Evolutionary conservation across 176 grass and related monocot genomes (phyloP), one percentile per base, ranked within the genome.

Genomic region (Thinopyrum elongatum): DNA sequence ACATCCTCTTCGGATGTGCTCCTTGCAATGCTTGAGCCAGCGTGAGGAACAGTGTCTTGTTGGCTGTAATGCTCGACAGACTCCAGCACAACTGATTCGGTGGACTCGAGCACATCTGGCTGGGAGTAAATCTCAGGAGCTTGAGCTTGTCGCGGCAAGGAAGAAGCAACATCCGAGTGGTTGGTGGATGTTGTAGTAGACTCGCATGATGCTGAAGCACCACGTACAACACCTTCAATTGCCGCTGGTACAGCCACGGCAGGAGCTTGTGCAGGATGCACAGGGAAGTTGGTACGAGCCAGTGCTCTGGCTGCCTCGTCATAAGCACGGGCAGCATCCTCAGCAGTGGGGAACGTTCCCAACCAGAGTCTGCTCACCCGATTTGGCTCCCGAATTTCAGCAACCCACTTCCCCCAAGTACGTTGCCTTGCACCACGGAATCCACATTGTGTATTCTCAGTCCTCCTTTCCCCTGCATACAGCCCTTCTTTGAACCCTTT

Each of bases 381-480:
- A 28, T 95, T 91, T 2, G 97, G 97, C 70, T 99, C 97, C 21
- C 92, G 82, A 33, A 99, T 99, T 85, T 96, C 97, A 62, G 97
- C 92, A 33, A 99, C 97, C 97, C 97, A 99, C 58, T 99, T 99
- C 7, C 97, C 97, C 94, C 94, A 99, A 7, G 91, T 93, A 1
- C 94, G 89, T 53, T 99, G 94, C 82, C 97, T 93, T 27, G 96
- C 97, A 33, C 97, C 97, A 46, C 94, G 88, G 76, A 90, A 99
- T 7, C 77, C 81, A 63, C 92, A 99, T 1, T 31, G 71, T 13
- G 84, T 69, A 70, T 99, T 99, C 11, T 96, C 94, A 17, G 97
- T 3, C 94, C 97, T 17, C 97, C 97, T 91, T 99, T 99, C 39
- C 97, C 97, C 64, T 79, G 82, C 97, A 99, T 99, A 58, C 97